Evolutionary conservation across 202 grass and related monocot genomes (phyloP), one percentile per base, ranked within the genome.

Genomic region (Elaeis oleifera): DNA sequence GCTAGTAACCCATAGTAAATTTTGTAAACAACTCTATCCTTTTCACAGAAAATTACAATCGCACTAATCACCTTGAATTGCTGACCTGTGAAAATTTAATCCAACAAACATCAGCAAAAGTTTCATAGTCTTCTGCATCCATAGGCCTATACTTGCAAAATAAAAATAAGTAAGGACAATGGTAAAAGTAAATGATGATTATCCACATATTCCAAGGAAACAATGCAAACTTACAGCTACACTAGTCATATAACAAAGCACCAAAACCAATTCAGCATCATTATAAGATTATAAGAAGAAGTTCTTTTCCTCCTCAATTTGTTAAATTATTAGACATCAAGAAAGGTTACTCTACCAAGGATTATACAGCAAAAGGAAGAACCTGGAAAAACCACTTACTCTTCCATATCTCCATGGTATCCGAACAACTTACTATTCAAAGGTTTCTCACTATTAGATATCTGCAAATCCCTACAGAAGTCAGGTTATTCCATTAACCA

Each of bases 81-180:
- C 74, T 88, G 74, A 85, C 81, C 49, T 79, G 87, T 22, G 73
- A 78, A 69, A 96, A 88, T 56, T 91, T 96, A 71, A 91, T 70
- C 80, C 90, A 91, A 82, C 74, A 91, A 67, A 96, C 91, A 68
- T 96, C 84, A 2, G 87, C 90, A 70, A 89, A 96, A 15, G 79
- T 81, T 18, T 96, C 84, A 68, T 79, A 96, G 53, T 89, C 81
- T 80, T 96, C 91, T 18, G 79, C 87, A 63, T 96, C 91, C 91
- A 91, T 96, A 51, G 91, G 91, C 51, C 83, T 96, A 69, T 87
- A 96, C 77, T 84, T 96, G 75, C 61, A 68, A 67, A 60, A 16
- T 6, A 71, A 5, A 28, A 60, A 13, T 39, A 11, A 39, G 25
- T 3, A 14, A 39, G 36, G 36, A 39, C 36, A 39, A 39, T 5